Conservation (phyloP, 1,284 basidiomycete species). For the Cutaneotrichosporon arboriforme region DNA sequence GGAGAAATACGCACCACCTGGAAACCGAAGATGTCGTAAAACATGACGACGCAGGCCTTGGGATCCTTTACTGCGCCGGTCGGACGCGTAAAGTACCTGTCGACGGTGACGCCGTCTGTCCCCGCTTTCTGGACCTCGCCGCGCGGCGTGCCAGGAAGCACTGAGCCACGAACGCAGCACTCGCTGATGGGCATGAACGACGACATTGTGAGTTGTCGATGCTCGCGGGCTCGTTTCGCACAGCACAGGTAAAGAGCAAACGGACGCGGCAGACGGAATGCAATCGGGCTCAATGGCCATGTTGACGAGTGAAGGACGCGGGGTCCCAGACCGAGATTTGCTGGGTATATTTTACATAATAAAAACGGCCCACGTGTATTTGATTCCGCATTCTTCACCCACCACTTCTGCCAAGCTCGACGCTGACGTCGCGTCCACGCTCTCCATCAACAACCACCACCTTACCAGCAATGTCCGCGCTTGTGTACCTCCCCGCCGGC, state of each 20-base stretch:
- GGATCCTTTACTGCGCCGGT: conserved; percentile 13
- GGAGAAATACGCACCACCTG: conserved; percentile 42
- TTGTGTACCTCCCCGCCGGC: conserved; percentile 42
- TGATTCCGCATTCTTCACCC: neutral
- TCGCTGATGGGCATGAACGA: conserved; percentile 23
- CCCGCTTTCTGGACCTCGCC: conserved; percentile 20
- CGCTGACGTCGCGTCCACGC: conserved; percentile 6
- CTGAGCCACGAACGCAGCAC: conserved; percentile 27
- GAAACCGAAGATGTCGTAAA: conserved; percentile 61
- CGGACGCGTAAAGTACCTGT: conserved; percentile 37
- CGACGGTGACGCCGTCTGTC: conserved; percentile 8
- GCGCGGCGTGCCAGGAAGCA: conserved; percentile 24
- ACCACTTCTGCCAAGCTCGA: neutral
- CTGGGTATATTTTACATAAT: too few relatives aligned
- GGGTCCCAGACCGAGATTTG: too few relatives aligned
- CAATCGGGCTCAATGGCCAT: too few relatives aligned
- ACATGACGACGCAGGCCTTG: conserved; percentile 53
- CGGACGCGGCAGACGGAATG: neutral
- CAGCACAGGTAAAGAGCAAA: too few relatives aligned
- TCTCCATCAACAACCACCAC: neutral
- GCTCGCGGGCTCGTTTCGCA: too few relatives aligned
- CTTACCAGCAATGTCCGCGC: conserved; percentile 22
- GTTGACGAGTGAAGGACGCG: too few relatives aligned
- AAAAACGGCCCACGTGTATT: too few relatives aligned
- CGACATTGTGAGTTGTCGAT: neutral